phyloP scores from a whole-genome alignment of 768 basidiomycete genomes.

The Tricholoma hemisulphureum region DNA sequence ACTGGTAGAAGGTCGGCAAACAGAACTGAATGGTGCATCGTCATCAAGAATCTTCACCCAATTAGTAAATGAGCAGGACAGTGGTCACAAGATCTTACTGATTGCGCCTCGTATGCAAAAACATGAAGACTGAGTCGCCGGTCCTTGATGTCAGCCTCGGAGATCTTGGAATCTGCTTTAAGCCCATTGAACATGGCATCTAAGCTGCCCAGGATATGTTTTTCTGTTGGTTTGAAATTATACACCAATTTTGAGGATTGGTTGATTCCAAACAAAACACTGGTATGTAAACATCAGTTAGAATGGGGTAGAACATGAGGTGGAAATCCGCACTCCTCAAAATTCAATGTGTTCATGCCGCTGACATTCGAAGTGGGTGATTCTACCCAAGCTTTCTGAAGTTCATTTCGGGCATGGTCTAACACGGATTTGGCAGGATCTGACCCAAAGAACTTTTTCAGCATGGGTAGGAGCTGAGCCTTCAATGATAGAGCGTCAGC shows the following conservation, averaged over 20 bases:
- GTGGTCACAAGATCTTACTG: background rate
- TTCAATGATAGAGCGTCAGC: background rate
- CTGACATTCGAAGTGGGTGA: background rate
- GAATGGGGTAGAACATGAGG: background rate
- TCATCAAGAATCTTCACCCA: background rate
- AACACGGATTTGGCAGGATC: background rate
- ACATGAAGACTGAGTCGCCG: background rate
- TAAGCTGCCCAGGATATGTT: background rate
- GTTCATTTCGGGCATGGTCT: background rate
- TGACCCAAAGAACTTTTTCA: background rate
- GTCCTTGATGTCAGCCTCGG: background rate
- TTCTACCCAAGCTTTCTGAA: background rate
- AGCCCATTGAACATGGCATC: background rate
- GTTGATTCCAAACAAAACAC: background rate
- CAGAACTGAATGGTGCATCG: background rate
- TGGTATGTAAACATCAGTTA: background rate
- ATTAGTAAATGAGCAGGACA: background rate
- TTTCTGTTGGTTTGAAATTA: conserved; percentile 3
- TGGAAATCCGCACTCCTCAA: conserved; percentile 1
- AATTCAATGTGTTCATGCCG: conserved; percentile 1
- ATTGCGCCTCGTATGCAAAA: background rate
- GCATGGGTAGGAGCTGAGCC: background rate
- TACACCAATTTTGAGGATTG: conserved; percentile 1
- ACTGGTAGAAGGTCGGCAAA: background rate
- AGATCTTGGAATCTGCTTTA: conserved; percentile 1